Evolutionary conservation across 495 filamentous ascomycete genomes (phyloP).

Genomic region (Alectoria sarmentosa): DNA sequence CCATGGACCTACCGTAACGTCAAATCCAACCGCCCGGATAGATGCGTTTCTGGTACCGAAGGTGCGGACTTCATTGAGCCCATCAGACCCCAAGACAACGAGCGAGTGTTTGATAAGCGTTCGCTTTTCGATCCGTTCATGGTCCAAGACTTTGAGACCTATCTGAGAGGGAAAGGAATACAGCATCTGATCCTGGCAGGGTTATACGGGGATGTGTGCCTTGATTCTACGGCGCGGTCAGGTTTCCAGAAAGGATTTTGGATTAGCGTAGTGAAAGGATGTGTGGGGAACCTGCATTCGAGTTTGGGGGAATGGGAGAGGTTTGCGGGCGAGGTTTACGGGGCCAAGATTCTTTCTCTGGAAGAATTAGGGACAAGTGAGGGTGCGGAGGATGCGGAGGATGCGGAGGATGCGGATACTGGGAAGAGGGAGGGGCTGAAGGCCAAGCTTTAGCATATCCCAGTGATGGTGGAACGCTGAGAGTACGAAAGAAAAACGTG

Average conservation of each 20-base stretch:
- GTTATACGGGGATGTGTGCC: slow-evolving; percentile 3
- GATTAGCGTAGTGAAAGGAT: slow-evolving; percentile 7
- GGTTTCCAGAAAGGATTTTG: slow-evolving; percentile 1
- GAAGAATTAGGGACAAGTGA: neutral
- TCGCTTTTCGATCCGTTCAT: slow-evolving; percentile 10
- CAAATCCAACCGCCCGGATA: neutral
- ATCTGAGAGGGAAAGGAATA: neutral
- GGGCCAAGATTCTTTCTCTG: neutral
- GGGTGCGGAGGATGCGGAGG: neutral
- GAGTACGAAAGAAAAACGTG: no score
- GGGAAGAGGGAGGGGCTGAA: no score
- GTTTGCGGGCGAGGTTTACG: slow-evolving; percentile 1
- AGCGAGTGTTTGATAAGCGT: no score
- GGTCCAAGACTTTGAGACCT: neutral
- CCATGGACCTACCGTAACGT: neutral
- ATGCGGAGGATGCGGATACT: no score
- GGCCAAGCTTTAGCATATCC: no score
- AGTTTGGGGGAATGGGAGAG: slow-evolving; percentile 2
- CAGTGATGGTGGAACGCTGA: no score
- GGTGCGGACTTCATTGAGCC: no score
- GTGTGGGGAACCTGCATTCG: neutral
- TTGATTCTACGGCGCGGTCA: neutral
- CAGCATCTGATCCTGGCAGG: slow-evolving; percentile 5
- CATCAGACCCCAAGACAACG: no score
- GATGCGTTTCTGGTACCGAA: no score